These are phyloP conservation scores for Ramularia endophylla DNA, from an alignment of 2,329 filamentous ascomycete genomes.

Conservation along the genomic window DNA sequence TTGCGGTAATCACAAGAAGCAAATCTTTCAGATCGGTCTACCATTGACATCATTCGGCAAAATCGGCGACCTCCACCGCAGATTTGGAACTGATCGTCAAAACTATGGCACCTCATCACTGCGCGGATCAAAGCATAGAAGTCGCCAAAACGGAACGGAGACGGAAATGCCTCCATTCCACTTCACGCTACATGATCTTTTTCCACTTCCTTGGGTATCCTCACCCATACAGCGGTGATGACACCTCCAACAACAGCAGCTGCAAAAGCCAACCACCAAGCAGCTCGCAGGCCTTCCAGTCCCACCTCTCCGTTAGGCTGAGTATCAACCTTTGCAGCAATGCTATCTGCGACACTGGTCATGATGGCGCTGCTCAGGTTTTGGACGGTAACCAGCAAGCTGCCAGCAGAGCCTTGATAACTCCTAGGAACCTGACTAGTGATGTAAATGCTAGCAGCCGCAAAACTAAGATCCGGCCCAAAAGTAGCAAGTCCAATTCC, in stretches of 20 bases:
- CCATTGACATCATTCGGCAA: too few species aligned
- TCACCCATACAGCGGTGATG: conserved; percentile 22
- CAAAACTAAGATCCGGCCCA: conserved; percentile 44
- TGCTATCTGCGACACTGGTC: conserved; percentile 25
- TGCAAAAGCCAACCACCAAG: conserved; percentile 27
- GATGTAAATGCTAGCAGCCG: conserved; percentile 46
- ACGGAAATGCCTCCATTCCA: too few species aligned
- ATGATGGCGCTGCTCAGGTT: conserved; percentile 43
- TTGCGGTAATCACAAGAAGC: too few species aligned
- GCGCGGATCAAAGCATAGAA: too few species aligned
- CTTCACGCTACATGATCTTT: conserved; percentile 24
- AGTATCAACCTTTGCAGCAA: conserved; percentile 23
- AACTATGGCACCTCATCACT: too few species aligned
- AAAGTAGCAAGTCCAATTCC: conserved; percentile 43
- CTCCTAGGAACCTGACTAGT: conserved; percentile 42
- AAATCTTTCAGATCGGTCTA: too few species aligned
- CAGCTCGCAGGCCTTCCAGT: conserved; percentile 22
- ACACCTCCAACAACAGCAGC: conserved; percentile 19
- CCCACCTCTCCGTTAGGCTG: conserved; percentile 21
- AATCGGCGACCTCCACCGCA: too few species aligned
- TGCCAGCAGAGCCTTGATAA: conserved; percentile 43
- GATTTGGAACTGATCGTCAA: too few species aligned
- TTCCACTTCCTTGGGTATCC: conserved; percentile 28
- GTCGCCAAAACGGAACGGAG: too few species aligned
- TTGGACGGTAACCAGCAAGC: conserved; percentile 43